Evolutionary conservation across 169 alveolate genomes (phyloP), one percentile per base, ranked within the genome.

Genomic region (Plasmodium inui): DNA sequence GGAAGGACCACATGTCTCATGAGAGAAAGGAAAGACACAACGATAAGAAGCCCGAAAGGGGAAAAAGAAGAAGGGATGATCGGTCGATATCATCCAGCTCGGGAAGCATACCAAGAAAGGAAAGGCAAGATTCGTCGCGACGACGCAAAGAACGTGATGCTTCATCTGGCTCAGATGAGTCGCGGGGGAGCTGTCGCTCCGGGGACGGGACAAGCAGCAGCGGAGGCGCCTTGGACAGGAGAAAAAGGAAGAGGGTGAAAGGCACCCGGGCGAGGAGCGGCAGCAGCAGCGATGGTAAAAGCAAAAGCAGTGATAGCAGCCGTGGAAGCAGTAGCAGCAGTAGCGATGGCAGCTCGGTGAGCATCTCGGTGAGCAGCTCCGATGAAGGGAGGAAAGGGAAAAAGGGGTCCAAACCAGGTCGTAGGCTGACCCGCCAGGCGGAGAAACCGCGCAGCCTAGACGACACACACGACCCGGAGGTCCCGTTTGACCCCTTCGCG

Each of bases 401-500:
- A 32, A 76, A 7, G 32, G 50, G 61, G 61, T 3, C 30, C 28
- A 41, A 41, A 76, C 7, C 30, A n/a, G 61, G 17, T 76, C 32
- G 32, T 1, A 32, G 34, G 5, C 30, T 32, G 26, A 0, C 14
- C 6, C 50, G 19, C 28, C 14, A 1, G 39, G 76, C 0, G 30
- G 17, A 6, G 41, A 26, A 26, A 67, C 14, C 17, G 71, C 28
- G 71, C 26, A 3, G 26, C 39, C 1, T 2, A 34, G 6, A 34
- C 39, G 39, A 34, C 1, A 1, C 53, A 26, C 61, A 14, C 14
- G 1, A 6, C 17, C 32, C 39, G 50, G 0, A 8, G 0, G 28
- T 41, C 1, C 17, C 83, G 14, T 67, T 79, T 14, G 89, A 93
- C 12, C 83, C 80, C 3, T 82, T 57, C 17, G 84, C 57, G 17